These are phyloP conservation scores for Aspergillus alliaceus DNA, from an alignment of 2,329 filamentous ascomycete genomes.

Conservation along the genomic window DNA sequence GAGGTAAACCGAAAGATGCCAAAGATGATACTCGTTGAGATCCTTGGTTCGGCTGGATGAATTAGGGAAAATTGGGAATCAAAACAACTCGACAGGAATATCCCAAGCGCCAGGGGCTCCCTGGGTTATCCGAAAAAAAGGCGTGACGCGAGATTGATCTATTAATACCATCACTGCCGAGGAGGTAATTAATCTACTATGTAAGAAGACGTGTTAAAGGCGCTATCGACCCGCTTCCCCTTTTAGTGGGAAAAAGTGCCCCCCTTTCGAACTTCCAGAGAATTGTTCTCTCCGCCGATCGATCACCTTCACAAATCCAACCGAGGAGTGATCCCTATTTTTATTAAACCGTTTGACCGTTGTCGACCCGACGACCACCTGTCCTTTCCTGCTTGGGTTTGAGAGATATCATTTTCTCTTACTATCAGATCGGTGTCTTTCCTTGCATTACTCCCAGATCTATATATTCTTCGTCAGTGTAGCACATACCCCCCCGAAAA, in stretches of 20 bases:
- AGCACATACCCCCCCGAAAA: background rate
- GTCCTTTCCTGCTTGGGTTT: conserved; percentile 14
- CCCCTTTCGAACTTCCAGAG: conserved; percentile 21
- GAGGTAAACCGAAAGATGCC: too few relatives aligned
- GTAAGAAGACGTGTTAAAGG: conserved; percentile 7
- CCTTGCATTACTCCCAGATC: conserved; percentile 4
- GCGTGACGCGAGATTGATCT: background rate
- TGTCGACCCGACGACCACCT: conserved; percentile 16
- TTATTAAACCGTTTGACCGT: conserved; percentile 8
- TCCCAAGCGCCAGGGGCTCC: background rate
- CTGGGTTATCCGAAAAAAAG: background rate
- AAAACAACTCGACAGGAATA: background rate
- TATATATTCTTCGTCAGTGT: conserved; percentile 6
- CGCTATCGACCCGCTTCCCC: conserved; percentile 26
- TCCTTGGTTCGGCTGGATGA: background rate
- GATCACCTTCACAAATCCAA: conserved; percentile 15
- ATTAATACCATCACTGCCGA: conserved; percentile 4
- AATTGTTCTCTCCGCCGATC: conserved; percentile 21
- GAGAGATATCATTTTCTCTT: conserved; percentile 4
- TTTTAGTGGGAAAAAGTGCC: conserved; percentile 23
- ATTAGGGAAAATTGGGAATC: too few relatives aligned
- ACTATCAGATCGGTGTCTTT: conserved; percentile 4
- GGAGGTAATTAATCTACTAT: background rate
- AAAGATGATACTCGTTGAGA: background rate
- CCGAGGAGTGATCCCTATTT: conserved; percentile 16